Conservation (phyloP, 148 eudicot genomes). For the Rhododendron molle region DNA sequence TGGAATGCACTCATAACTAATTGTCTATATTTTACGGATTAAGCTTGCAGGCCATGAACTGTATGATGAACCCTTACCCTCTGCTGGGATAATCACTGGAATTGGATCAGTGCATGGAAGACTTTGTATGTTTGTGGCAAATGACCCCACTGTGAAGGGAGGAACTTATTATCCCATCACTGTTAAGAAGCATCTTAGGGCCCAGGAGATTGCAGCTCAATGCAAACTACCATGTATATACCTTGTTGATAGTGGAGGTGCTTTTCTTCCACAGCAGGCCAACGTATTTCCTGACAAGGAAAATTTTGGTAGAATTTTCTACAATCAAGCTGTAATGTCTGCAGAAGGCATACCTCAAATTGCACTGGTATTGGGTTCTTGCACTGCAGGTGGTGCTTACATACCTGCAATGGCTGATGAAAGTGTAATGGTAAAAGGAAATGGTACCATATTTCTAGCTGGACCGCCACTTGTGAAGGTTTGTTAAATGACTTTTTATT, state of each 20-base stretch:
- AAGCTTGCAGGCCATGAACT: constrained; percentile 96
- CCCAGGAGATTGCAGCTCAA: constrained; percentile 92
- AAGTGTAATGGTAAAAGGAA: constrained; percentile 99
- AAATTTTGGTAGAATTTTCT: constrained; percentile 92
- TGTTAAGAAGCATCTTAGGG: constrained; percentile 89
- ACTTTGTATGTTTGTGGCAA: constrained; percentile 95
- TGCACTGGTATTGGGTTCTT: constrained; percentile 92
- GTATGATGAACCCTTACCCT: constrained; percentile 74
- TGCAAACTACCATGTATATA: constrained; percentile 91
- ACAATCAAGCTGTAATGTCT: constrained; percentile 94
- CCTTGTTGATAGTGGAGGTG: constrained; percentile 99
- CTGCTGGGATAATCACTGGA: constrained; percentile 93
- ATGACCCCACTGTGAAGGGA: constrained; percentile 97
- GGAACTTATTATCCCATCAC: constrained; percentile 98
- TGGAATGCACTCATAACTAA: not conserved
- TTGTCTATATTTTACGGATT: constrained; percentile 11
- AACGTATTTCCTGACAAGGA: constrained; percentile 98
- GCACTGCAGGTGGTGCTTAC: constrained; percentile 98
- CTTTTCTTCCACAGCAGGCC: constrained; percentile 97
- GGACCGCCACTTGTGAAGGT: constrained; percentile 99
- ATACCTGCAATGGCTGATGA: constrained; percentile 99
- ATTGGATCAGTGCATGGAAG: constrained; percentile 95
- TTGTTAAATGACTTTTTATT: constrained; percentile 20
- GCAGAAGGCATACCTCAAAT: constrained; percentile 93
- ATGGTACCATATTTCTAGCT: constrained; percentile 97